Conservation (phyloP, 1,284 basidiomycete species). For the Cronartium ribicola region DNA sequence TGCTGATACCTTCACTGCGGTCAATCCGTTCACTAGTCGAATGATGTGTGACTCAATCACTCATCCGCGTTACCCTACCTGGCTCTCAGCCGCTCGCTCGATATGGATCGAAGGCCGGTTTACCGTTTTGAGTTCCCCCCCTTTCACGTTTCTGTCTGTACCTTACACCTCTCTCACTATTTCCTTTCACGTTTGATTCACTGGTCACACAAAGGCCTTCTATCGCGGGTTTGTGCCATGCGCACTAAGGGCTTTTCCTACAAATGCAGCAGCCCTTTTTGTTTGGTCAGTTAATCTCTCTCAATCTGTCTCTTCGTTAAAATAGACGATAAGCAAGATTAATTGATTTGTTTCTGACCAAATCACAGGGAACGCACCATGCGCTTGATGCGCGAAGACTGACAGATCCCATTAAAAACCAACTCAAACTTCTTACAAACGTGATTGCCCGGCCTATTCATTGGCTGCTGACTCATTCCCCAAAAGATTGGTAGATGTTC, state of each 20-base stretch:
- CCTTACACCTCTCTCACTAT: background rate
- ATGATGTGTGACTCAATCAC: conserved; percentile 58
- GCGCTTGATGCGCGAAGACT: conserved; percentile 2
- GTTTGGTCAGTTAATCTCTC: conserved; percentile 26
- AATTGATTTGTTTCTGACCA: background rate
- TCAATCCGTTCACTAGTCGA: conserved; percentile 44
- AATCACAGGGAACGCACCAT: conserved; percentile 4
- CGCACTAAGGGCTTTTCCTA: conserved; percentile 65
- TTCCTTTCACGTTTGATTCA: background rate
- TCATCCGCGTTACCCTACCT: conserved; percentile 55
- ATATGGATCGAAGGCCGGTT: conserved; percentile 59
- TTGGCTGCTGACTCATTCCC: too few relatives aligned
- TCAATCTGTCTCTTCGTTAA: background rate
- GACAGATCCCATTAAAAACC: background rate
- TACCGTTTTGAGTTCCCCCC: conserved; percentile 35
- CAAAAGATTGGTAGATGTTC: too few relatives aligned
- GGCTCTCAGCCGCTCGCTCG: conserved; percentile 57
- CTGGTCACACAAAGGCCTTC: conserved; percentile 55
- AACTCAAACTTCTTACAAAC: background rate
- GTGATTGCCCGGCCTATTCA: too few relatives aligned
- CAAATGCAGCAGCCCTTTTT: conserved; percentile 45
- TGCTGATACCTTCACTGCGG: background rate
- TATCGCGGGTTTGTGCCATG: conserved; percentile 58
- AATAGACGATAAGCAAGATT: background rate
- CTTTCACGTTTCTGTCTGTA: background rate